These are phyloP conservation scores for Jackrogersella minutella DNA, from an alignment of 495 filamentous ascomycete species.

Conservation along the genomic window DNA sequence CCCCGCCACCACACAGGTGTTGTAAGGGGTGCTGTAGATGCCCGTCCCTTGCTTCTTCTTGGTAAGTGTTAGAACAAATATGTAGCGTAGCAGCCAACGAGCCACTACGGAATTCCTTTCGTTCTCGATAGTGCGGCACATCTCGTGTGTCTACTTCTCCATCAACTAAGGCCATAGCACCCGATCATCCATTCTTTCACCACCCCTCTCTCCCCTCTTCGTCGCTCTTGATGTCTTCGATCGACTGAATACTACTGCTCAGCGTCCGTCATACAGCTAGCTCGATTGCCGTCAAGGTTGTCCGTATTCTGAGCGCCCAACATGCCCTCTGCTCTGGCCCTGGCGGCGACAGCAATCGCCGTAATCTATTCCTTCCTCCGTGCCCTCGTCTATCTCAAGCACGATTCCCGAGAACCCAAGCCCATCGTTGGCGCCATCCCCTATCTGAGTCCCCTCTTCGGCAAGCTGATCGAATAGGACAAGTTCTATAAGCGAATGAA, in stretches of 20 bases:
- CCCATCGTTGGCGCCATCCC: not conserved
- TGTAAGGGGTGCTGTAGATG: conserved; percentile 2
- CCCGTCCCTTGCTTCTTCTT: conserved; percentile 1
- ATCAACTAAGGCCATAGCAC: not conserved
- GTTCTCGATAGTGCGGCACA: conserved; percentile 1
- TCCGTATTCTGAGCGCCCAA: conserved; percentile 2
- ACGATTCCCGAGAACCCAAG: conserved; percentile 9
- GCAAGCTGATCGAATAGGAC: conserved; percentile 4
- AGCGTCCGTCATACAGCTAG: not conserved
- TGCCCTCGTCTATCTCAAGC: not conserved
- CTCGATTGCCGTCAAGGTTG: not conserved
- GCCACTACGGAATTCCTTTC: not conserved
- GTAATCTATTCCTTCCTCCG: conserved; percentile 5
- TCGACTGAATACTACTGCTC: not conserved
- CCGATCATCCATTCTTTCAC: conserved; percentile 1
- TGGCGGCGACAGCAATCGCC: conserved; percentile 1
- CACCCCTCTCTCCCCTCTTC: not conserved
- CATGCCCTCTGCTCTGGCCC: conserved; percentile 4
- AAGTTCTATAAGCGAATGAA: conserved; percentile 11
- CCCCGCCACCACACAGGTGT: too few relatives aligned
- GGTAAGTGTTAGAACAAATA: not conserved
- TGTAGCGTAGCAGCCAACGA: conserved; percentile 4
- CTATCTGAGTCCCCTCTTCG: conserved; percentile 3
- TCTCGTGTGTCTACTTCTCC: not conserved
- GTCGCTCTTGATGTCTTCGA: not conserved